Percentiles rank a stretch among this genome's conserved stretches.
Evolutionary conservation across 2,329 filamentous ascomycete genomes (phyloP).

Genomic region (Pseudodiploospora longispora): DNA sequence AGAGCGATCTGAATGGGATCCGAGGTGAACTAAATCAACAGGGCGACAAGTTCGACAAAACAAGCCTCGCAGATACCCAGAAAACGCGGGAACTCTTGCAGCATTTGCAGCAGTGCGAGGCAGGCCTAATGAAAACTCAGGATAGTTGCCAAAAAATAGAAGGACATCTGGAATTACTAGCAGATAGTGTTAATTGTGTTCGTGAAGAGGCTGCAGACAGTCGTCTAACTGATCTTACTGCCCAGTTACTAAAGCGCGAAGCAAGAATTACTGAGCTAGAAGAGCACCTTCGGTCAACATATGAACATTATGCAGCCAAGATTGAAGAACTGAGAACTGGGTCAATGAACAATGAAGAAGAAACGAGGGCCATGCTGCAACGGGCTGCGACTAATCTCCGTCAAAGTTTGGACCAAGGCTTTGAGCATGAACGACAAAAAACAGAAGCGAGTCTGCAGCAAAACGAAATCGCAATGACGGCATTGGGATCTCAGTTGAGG

Average conservation of each 20-base stretch:
- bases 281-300: slow-evolving; percentile 10
- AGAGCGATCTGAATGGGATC: slow-evolving; percentile 1
- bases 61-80: too few species aligned
- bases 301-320: slow-evolving; percentile 12
- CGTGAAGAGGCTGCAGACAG: slow-evolving; percentile 3
- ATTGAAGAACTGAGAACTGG: slow-evolving; percentile 11
- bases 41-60: background rate
- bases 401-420: slow-evolving; percentile 13
- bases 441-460: slow-evolving; percentile 10
- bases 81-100: background rate
- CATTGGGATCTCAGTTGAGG: slow-evolving; percentile 10
- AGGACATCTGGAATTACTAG: slow-evolving; percentile 7
- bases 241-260: slow-evolving; percentile 14
- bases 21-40: slow-evolving; percentile 3
- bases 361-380: slow-evolving; percentile 12
- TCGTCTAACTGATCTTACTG: slow-evolving; percentile 9
- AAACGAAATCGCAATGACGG: background rate
- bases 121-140: slow-evolving; percentile 4
- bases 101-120: background rate
- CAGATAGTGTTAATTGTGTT: slow-evolving; percentile 4
- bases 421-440: slow-evolving; percentile 14
- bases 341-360: slow-evolving; percentile 8
- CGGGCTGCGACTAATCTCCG: slow-evolving; percentile 13
- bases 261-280: slow-evolving; percentile 15
- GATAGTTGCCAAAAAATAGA: slow-evolving; percentile 12